phyloP scores from a whole-genome alignment of 1,284 basidiomycete genomes.

The Puccinia brachypodii region DNA sequence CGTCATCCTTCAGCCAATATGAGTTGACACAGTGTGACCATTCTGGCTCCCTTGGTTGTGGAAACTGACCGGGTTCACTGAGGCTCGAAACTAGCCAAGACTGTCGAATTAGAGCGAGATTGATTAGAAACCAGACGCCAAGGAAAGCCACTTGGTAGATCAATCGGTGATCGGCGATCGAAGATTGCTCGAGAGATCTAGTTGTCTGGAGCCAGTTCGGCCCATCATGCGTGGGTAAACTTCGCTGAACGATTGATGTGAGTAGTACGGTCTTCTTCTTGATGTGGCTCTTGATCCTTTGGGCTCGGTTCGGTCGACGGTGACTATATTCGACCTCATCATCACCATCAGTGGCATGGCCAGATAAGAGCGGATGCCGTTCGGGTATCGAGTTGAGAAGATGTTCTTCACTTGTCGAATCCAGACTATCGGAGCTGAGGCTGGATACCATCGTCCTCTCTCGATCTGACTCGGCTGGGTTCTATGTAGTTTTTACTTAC shows the following conservation, averaged over 20 bases:
- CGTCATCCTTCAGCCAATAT: conserved; percentile 33
- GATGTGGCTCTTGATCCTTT: not conserved
- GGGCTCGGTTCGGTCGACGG: not conserved
- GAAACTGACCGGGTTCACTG: conserved; percentile 8
- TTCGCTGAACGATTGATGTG: not conserved
- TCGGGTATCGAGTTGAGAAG: not conserved
- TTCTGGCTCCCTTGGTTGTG: not conserved
- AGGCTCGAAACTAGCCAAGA: conserved; percentile 23
- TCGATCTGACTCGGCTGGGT: not conserved
- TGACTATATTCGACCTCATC: not conserved
- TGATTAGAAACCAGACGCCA: conserved; percentile 9
- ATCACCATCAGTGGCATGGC: not conserved
- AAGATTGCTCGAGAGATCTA: not conserved
- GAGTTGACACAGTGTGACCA: conserved; percentile 22
- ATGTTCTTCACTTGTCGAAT: not conserved
- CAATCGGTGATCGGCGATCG: not conserved
- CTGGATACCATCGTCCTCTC: not conserved
- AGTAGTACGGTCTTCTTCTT: not conserved
- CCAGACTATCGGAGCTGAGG: not conserved
- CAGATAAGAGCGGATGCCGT: not conserved
- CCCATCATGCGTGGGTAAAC: not conserved
- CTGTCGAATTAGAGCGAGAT: not conserved
- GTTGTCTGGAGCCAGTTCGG: not conserved
- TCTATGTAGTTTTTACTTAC: not conserved
- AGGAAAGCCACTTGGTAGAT: not conserved